Conservation (phyloP, 2,329 filamentous ascomycete genomes). For the Lojkania enalia region DNA sequence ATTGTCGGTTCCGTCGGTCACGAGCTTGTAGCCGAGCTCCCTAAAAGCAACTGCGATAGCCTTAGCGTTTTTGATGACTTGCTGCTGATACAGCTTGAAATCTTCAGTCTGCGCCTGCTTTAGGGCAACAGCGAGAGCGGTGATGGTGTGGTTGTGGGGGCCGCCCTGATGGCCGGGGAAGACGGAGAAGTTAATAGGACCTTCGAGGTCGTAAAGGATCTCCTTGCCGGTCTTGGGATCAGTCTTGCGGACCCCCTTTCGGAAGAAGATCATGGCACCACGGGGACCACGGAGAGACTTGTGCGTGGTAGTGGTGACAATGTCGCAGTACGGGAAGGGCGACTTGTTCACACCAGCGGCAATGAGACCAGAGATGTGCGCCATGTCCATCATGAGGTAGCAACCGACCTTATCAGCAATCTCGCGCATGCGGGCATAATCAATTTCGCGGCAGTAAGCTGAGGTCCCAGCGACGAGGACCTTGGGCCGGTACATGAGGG, state of each 20-base stretch:
- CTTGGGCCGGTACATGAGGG: slow-evolving; percentile 89
- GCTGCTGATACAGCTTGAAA: slow-evolving; percentile 90
- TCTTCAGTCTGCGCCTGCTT: slow-evolving; percentile 89
- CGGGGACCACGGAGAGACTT: slow-evolving; percentile 94
- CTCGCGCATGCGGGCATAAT: slow-evolving; percentile 89
- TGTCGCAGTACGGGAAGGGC: slow-evolving; percentile 86
- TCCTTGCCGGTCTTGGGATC: slow-evolving; percentile 86
- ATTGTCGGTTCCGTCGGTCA: slow-evolving; percentile 94
- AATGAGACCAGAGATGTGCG: slow-evolving; percentile 92
- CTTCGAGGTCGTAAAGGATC: slow-evolving; percentile 86
- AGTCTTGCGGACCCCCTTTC: slow-evolving; percentile 82
- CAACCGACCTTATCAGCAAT: slow-evolving; percentile 90
- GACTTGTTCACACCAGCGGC: slow-evolving; percentile 89
- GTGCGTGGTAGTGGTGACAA: slow-evolving; percentile 97
- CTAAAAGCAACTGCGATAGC: slow-evolving; percentile 73
- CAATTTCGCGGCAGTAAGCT: slow-evolving; percentile 93
- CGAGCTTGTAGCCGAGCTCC: slow-evolving; percentile 78
- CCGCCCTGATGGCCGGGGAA: slow-evolving; percentile 98
- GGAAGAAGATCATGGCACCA: slow-evolving; percentile 98
- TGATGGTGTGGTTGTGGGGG: slow-evolving; percentile 99
- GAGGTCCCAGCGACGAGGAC: slow-evolving; percentile 93
- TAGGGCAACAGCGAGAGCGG: slow-evolving; percentile 87
- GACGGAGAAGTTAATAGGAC: slow-evolving; percentile 91
- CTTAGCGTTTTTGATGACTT: slow-evolving; percentile 89
- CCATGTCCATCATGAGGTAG: slow-evolving; percentile 95